phyloP scores from a whole-genome alignment of 2,329 filamentous ascomycete species.

The Trichothecium sympodiale region DNA sequence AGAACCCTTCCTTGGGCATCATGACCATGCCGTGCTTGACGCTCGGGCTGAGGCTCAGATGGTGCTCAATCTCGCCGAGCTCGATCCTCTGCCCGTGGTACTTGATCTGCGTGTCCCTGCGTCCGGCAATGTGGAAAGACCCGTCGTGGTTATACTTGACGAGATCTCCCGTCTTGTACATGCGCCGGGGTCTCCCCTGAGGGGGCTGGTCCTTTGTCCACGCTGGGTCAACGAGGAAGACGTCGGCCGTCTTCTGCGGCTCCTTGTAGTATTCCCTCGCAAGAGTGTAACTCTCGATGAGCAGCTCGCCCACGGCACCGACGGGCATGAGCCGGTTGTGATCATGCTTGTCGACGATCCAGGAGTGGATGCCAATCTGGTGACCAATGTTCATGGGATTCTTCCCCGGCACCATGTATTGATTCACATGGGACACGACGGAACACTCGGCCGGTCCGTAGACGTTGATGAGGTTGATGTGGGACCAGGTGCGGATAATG shows the following conservation, averaged over 20 bases:
- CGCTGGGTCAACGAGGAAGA: slow-evolving; percentile 28
- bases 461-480: slow-evolving; percentile 12
- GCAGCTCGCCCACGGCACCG: slow-evolving; percentile 20
- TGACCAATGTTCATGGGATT: slow-evolving; percentile 8
- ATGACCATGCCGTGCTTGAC: slow-evolving; percentile 3
- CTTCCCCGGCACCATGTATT: slow-evolving; percentile 7
- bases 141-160: slow-evolving; percentile 29
- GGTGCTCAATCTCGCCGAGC: slow-evolving; percentile 19
- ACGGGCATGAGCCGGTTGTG: slow-evolving; percentile 15
- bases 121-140: slow-evolving; percentile 25
- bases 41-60: slow-evolving; percentile 5
- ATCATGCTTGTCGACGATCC: slow-evolving; percentile 16
- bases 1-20: slow-evolving; percentile 6
- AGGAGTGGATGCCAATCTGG: slow-evolving; percentile 6
- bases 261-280: slow-evolving; percentile 38
- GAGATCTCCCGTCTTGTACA: slow-evolving; percentile 38
- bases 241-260: slow-evolving; percentile 33
- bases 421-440: slow-evolving; percentile 10
- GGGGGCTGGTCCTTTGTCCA: slow-evolving; percentile 1
- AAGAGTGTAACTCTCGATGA: slow-evolving; percentile 22
- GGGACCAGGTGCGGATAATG: slow-evolving; percentile 11
- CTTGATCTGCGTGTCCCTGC: slow-evolving; percentile 20
- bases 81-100: slow-evolving; percentile 22
- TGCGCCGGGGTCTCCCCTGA: neutral
- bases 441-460: slow-evolving; percentile 13